A percentile compares a stretch with the other conserved stretches of the same genome.
These are phyloP conservation scores for Chrysanthemum seticuspe DNA, from an alignment of 129 eudicot species.

Conservation along the genomic window DNA sequence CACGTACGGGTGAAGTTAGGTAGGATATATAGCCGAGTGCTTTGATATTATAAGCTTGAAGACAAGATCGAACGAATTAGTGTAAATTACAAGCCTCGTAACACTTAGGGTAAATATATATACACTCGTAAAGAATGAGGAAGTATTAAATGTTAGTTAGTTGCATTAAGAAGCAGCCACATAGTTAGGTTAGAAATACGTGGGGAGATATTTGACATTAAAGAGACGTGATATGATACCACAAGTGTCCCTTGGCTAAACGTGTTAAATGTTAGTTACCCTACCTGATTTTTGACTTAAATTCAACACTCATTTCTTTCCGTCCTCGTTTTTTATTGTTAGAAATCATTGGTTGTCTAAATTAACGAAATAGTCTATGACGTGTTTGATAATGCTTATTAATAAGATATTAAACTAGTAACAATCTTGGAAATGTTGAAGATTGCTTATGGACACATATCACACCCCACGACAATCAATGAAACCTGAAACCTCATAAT, in stretches of 20 bases:
- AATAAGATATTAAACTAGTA: too few relatives aligned
- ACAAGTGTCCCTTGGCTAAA: neutral
- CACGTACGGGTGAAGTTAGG: neutral
- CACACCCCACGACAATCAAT: too few relatives aligned
- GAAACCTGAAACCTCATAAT: too few relatives aligned
- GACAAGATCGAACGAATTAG: neutral
- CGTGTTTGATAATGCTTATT: too few relatives aligned
- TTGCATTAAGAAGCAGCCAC: neutral
- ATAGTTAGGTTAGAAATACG: constrained; percentile 10
- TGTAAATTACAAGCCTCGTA: neutral
- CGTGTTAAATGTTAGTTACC: neutral
- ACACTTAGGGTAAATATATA: too few relatives aligned
- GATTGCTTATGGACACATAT: too few relatives aligned
- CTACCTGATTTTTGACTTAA: neutral
- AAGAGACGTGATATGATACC: constrained; percentile 14
- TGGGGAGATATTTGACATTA: neutral
- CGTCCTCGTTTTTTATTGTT: neutral
- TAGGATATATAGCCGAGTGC: neutral
- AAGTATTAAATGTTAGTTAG: too few relatives aligned
- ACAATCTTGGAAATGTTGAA: too few relatives aligned
- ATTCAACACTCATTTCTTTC: constrained; percentile 8
- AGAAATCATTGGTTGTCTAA: too few relatives aligned
- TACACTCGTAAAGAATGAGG: too few relatives aligned
- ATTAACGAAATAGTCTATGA: too few relatives aligned
- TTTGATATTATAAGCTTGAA: neutral